Percentiles rank a stretch among this genome's conserved stretches.
phyloP scores from a whole-genome alignment of 2,329 filamentous ascomycete genomes.

The Tolypocladium tundrense region DNA sequence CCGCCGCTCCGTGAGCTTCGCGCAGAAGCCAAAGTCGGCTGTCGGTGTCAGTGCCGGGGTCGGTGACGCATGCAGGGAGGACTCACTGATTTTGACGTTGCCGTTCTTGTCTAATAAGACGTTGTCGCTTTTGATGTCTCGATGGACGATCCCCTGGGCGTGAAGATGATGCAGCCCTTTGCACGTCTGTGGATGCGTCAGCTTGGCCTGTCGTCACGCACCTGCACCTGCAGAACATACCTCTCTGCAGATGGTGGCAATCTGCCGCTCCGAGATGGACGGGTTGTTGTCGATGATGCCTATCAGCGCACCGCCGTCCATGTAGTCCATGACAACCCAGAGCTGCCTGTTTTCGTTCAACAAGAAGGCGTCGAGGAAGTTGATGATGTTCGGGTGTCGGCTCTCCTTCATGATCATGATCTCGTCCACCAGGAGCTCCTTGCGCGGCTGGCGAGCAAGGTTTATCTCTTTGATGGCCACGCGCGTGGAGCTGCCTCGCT shows the following conservation, averaged over 20 bases:
- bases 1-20: conserved; percentile 93
- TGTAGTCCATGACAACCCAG: conserved; percentile 99
- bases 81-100: conserved; percentile 88
- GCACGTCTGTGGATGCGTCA: conserved; percentile 60
- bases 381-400: conserved; percentile 96
- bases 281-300: conserved; percentile 98
- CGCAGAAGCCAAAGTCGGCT: conserved; percentile 99
- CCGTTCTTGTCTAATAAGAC: conserved; percentile 87
- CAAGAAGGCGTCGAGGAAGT: conserved; percentile 93
- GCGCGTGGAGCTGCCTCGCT: conserved; percentile 72
- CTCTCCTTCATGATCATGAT: conserved; percentile 99
- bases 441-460: conserved; percentile 88
- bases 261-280: conserved; percentile 89
- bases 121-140: conserved; percentile 99
- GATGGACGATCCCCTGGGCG: conserved; percentile 92
- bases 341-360: conserved; percentile 89
- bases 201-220: conserved; percentile 6
- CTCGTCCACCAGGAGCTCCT: conserved; percentile 98
- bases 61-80: conserved; percentile 24
- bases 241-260: conserved; percentile 93
- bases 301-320: conserved; percentile 95
- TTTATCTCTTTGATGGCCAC: conserved; percentile 99
- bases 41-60: not conserved
- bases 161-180: conserved; percentile 90
- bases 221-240: conserved; percentile 37